These are phyloP conservation scores for Phyllosticta citriasiana DNA, from an alignment of 2,329 filamentous ascomycete species.

Conservation along the genomic window DNA sequence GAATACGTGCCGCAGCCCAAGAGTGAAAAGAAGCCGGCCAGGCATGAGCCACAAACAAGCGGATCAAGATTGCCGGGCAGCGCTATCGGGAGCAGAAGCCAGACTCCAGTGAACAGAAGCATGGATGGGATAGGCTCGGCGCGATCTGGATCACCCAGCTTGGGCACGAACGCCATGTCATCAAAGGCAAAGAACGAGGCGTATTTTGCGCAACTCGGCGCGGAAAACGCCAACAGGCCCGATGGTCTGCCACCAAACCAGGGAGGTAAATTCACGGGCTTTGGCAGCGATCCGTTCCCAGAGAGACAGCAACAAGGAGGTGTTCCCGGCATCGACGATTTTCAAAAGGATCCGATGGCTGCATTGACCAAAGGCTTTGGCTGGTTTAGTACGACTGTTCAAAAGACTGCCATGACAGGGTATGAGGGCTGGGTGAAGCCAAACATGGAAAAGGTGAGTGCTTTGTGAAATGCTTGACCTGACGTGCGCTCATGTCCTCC, in stretches of 20 bases:
- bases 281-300: constrained; percentile 65
- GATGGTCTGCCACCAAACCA: constrained; percentile 73
- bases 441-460: constrained; percentile 70
- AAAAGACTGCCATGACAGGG: constrained; percentile 81
- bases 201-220: constrained; percentile 80
- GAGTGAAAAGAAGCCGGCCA: constrained; percentile 39
- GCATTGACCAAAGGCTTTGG: constrained; percentile 88
- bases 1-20: constrained; percentile 68
- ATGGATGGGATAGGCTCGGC: constrained; percentile 20
- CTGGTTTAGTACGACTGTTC: constrained; percentile 82
- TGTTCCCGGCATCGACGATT: constrained; percentile 68
- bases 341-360: constrained; percentile 82
- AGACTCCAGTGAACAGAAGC: constrained; percentile 29
- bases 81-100: constrained; percentile 25
- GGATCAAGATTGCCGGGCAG: constrained; percentile 16
- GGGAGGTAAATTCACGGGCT: constrained; percentile 85
- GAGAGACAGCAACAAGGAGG: constrained; percentile 32
- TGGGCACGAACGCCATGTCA: constrained; percentile 28
- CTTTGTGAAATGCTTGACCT: background rate
- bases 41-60: constrained; percentile 29
- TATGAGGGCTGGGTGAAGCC: constrained; percentile 90
- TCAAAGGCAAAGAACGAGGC: constrained; percentile 64
- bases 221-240: constrained; percentile 67
- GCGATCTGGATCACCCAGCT: constrained; percentile 27
- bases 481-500: background rate